These are phyloP conservation scores for Fusarium sterilihyphosum DNA, from an alignment of 2,329 filamentous ascomycete species.

Conservation along the genomic window DNA sequence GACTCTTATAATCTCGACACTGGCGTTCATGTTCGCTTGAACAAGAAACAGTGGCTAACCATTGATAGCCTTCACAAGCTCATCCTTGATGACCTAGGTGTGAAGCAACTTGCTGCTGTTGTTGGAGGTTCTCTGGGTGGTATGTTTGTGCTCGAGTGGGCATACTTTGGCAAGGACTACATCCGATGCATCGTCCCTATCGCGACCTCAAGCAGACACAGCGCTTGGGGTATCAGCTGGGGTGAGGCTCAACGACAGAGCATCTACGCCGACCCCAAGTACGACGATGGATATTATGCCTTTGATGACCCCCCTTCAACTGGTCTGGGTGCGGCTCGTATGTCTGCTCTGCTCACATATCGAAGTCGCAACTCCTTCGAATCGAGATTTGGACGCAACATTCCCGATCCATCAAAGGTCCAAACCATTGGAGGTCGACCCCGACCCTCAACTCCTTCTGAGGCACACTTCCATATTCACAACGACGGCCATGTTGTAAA, in stretches of 20 bases:
- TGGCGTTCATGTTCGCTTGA: not conserved
- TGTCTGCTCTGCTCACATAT: conserved; percentile 96
- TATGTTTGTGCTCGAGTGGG: conserved; percentile 92
- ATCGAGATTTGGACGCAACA: conserved; percentile 92
- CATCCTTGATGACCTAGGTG: conserved; percentile 81
- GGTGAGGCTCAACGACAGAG: conserved; percentile 88
- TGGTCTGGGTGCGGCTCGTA: conserved; percentile 91
- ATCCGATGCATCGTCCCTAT: conserved; percentile 84
- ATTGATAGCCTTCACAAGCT: conserved; percentile 75
- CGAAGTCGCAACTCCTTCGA: conserved; percentile 97
- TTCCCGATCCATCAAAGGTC: conserved; percentile 82
- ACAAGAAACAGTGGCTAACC: conserved; percentile 22
- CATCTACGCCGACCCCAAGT: conserved; percentile 98
- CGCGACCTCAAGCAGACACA: conserved; percentile 84
- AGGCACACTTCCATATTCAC: conserved; percentile 82
- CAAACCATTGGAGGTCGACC: conserved; percentile 82
- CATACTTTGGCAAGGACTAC: conserved; percentile 89
- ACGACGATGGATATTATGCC: conserved; percentile 94
- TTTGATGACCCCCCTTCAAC: conserved; percentile 87
- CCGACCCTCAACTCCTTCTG: conserved; percentile 69
- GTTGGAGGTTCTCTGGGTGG: conserved; percentile 88
- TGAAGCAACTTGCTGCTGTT: conserved; percentile 80
- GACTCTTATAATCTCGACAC: not conserved
- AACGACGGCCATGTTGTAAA: conserved; percentile 81
- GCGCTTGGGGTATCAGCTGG: conserved; percentile 92